Conservation (phyloP, 345 rosid species). For the Salix exigua region DNA sequence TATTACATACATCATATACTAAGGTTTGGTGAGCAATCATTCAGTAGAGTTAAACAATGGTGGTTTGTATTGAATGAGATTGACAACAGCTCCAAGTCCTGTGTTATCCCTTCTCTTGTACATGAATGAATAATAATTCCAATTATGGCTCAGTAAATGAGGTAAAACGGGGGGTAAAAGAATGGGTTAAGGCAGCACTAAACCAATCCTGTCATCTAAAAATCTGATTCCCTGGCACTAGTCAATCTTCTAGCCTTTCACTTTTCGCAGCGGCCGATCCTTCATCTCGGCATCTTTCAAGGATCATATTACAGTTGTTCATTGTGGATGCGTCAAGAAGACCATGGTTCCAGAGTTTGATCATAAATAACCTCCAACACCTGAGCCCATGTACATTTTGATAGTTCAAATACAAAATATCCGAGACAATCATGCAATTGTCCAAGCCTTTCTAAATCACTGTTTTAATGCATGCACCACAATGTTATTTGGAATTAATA, state of each 20-base stretch:
- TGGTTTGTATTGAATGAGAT: not conserved
- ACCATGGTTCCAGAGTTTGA: slow-evolving; percentile 96
- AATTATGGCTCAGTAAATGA: not conserved
- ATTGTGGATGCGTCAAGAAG: slow-evolving; percentile 78
- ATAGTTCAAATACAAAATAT: not conserved
- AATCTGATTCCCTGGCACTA: not conserved
- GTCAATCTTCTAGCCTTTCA: slow-evolving; percentile 5
- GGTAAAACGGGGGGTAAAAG: not conserved
- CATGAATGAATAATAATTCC: slow-evolving; percentile 7
- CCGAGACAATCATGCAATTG: not conserved
- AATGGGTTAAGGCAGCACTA: slow-evolving; percentile 14
- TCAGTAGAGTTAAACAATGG: not conserved
- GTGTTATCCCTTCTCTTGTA: not conserved
- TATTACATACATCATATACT: too few species aligned
- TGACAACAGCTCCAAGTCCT: not conserved
- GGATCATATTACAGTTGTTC: slow-evolving; percentile 77
- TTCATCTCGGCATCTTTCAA: slow-evolving; percentile 39
- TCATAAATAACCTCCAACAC: slow-evolving; percentile 96
- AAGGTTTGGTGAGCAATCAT: not conserved
- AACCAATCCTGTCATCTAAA: not conserved
- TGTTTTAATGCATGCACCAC: not conserved
- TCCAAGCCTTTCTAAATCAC: not conserved
- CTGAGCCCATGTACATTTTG: slow-evolving; percentile 28
- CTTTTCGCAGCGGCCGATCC: slow-evolving; percentile 6
- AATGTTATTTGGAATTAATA: not conserved